Evolutionary conservation across 768 basidiomycete genomes (phyloP).

Genomic region (Nevesoporus exiguus): DNA sequence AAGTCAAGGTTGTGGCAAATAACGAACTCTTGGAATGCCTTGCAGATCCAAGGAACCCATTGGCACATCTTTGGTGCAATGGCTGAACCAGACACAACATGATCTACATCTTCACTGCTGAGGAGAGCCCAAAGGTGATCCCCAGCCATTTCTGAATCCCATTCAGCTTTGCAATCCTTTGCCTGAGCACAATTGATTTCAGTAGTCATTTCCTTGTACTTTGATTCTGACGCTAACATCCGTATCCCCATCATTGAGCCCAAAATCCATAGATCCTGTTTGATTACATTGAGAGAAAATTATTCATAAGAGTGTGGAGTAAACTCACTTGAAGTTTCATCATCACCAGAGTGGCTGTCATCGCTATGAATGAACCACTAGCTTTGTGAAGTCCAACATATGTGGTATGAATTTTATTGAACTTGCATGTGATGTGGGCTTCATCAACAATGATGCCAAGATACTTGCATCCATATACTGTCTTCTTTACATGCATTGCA

Average conservation of each 20-base stretch:
- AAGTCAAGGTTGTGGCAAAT: not conserved
- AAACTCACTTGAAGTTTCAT: not conserved
- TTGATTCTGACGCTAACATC: not conserved
- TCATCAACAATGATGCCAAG: not conserved
- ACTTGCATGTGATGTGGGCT: not conserved
- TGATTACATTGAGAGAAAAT: too few relatives aligned
- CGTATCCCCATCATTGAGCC: not conserved
- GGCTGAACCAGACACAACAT: not conserved
- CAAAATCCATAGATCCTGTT: not conserved
- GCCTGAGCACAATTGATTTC: too few relatives aligned
- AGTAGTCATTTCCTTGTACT: too few relatives aligned
- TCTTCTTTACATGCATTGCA: not conserved
- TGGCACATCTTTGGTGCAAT: not conserved
- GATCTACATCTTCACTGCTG: too few relatives aligned
- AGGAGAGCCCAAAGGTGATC: too few relatives aligned
- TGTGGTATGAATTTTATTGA: not conserved
- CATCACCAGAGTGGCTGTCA: not conserved
- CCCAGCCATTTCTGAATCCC: too few relatives aligned
- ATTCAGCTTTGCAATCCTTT: too few relatives aligned
- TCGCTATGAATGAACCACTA: not conserved
- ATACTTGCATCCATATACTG: not conserved
- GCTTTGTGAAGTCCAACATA: not conserved
- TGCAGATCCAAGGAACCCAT: not conserved
- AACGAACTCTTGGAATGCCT: not conserved
- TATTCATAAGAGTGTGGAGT: not conserved